Conservation (phyloP, 2,329 filamentous ascomycete species). For the Colletotrichum sp. region DNA sequence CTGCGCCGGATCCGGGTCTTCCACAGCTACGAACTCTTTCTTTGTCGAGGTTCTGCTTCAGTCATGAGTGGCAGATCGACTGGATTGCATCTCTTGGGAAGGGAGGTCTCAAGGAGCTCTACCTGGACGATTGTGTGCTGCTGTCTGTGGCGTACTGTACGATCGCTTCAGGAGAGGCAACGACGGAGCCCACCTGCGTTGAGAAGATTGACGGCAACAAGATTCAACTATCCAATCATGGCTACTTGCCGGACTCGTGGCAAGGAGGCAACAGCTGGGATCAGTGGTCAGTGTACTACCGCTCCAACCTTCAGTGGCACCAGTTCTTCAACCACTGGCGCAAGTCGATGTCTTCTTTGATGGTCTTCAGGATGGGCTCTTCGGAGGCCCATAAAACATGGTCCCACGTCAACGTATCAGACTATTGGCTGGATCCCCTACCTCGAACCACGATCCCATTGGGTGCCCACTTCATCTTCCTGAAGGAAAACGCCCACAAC, state of each 20-base stretch:
- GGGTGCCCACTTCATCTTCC: background rate
- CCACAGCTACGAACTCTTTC: conserved; percentile 42
- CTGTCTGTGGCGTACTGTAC: background rate
- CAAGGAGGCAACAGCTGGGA: background rate
- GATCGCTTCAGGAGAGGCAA: background rate
- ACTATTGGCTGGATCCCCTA: background rate
- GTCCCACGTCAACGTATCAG: background rate
- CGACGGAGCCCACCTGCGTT: background rate
- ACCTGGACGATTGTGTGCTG: conserved; percentile 43
- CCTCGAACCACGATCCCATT: background rate
- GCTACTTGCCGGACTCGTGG: background rate
- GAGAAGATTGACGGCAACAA: background rate
- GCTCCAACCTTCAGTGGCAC: background rate
- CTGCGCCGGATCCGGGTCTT: conserved; percentile 25
- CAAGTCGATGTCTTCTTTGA: background rate
- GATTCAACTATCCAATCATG: background rate
- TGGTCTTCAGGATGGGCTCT: background rate
- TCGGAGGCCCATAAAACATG: background rate
- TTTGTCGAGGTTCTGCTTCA: conserved; percentile 45
- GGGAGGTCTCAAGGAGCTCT: conserved; percentile 42
- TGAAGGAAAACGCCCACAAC: background rate
- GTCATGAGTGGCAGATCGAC: conserved; percentile 48
- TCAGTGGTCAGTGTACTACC: background rate
- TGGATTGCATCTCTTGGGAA: conserved; percentile 46
- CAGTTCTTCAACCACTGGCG: background rate